Evolutionary conservation across 768 basidiomycete genomes (phyloP).

Genomic region (Hysterangium stoloniferum): DNA sequence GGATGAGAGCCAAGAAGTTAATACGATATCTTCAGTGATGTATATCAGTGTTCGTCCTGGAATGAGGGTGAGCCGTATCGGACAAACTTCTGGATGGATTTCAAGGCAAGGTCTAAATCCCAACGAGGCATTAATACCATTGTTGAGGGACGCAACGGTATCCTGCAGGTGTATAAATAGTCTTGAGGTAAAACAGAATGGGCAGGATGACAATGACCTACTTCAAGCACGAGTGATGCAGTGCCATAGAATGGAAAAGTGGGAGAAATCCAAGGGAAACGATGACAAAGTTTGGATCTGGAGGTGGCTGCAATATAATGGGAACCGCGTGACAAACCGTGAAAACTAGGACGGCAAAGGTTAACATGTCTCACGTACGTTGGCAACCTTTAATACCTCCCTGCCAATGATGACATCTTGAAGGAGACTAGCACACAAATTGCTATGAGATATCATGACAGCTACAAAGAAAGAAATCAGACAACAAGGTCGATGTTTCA

Average conservation of each 20-base stretch:
- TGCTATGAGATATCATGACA: constrained; percentile 69
- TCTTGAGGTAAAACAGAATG: neutral
- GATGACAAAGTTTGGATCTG: constrained; percentile 38
- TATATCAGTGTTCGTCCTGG: neutral
- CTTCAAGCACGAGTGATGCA: constrained; percentile 42
- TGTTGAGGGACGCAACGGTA: constrained; percentile 38
- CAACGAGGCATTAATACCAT: constrained; percentile 52
- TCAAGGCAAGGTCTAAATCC: constrained; percentile 44
- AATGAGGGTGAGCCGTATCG: neutral
- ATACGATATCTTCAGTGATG: constrained; percentile 41
- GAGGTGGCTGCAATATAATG: constrained; percentile 30
- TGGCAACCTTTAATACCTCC: constrained; percentile 28
- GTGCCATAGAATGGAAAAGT: constrained; percentile 58
- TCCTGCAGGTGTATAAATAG: constrained; percentile 18
- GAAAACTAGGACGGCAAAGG: constrained; percentile 13
- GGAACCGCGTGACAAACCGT: neutral
- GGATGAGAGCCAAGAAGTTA: constrained; percentile 43
- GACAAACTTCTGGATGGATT: constrained; percentile 50
- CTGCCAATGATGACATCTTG: constrained; percentile 30
- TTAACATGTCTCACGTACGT: no score
- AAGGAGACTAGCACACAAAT: constrained; percentile 38
- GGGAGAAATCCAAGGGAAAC: constrained; percentile 54
- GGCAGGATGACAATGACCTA: neutral
- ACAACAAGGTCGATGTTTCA: no score
- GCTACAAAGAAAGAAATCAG: constrained; percentile 27